Evolutionary conservation across 2,329 filamentous ascomycete genomes (phyloP).

Genomic region (Leptodontidium sp.): DNA sequence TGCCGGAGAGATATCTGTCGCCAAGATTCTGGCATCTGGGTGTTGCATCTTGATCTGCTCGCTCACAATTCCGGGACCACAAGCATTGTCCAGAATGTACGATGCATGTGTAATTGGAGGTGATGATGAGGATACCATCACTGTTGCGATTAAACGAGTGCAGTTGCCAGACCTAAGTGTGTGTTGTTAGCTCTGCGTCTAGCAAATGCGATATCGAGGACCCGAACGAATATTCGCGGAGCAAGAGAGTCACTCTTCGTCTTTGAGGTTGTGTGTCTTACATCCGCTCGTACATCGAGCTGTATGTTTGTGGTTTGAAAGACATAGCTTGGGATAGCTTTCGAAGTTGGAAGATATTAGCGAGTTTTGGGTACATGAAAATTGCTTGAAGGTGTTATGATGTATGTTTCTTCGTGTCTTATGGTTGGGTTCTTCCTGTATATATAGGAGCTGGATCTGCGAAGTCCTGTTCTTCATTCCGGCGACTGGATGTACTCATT

Average conservation of each 20-base stretch:
- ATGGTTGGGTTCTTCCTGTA: too few relatives aligned
- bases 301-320: neutral
- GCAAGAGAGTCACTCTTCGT: too few relatives aligned
- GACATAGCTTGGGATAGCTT: neutral
- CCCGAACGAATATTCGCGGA: too few relatives aligned
- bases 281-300: conserved; percentile 9
- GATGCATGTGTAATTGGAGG: conserved; percentile 25
- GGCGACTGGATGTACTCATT: too few relatives aligned
- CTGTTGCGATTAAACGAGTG: conserved; percentile 18
- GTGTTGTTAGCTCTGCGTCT: conserved; percentile 15
- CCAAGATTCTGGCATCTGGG: conserved; percentile 79
- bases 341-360: neutral
- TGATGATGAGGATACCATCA: conserved; percentile 13
- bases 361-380: neutral
- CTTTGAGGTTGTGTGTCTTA: neutral
- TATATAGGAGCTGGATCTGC: too few relatives aligned
- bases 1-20: conserved; percentile 91
- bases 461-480: too few relatives aligned
- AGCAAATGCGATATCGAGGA: neutral
- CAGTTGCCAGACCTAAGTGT: conserved; percentile 25
- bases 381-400: neutral
- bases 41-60: conserved; percentile 86
- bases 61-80: conserved; percentile 85
- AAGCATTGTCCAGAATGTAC: conserved; percentile 31
- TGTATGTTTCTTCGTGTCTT: neutral